These are phyloP conservation scores for Aspergillus fructus DNA, from an alignment of 2,329 filamentous ascomycete genomes.

Conservation along the genomic window DNA sequence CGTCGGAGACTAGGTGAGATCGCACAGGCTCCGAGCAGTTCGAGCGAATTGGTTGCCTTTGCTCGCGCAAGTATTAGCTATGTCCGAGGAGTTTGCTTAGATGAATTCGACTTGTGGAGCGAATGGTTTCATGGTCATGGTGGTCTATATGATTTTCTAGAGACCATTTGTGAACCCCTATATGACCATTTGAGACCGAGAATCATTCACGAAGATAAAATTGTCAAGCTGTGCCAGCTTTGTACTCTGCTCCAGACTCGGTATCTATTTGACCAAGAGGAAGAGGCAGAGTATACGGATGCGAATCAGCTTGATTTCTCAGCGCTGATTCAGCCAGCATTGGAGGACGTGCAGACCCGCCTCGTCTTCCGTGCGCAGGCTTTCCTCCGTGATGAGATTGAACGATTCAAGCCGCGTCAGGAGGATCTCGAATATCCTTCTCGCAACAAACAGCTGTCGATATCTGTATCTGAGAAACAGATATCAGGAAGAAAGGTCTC, in stretches of 20 bases:
- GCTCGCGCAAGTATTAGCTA: conserved; percentile 65
- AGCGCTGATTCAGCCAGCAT: conserved; percentile 59
- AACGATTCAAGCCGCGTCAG: conserved; percentile 63
- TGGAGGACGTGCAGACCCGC: conserved; percentile 67
- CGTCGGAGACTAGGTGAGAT: conserved; percentile 59
- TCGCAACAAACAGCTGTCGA: conserved; percentile 46
- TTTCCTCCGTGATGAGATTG: conserved; percentile 65
- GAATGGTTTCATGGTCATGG: conserved; percentile 66
- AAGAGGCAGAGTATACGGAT: conserved; percentile 51
- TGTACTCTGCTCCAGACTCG: conserved; percentile 65
- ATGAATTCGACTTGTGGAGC: conserved; percentile 67
- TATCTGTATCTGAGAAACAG: conserved; percentile 44
- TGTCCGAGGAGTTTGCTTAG: conserved; percentile 63
- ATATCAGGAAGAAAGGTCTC: conserved; percentile 56
- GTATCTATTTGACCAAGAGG: conserved; percentile 61
- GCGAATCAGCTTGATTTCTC: conserved; percentile 62
- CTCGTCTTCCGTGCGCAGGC: conserved; percentile 65
- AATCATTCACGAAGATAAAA: conserved; percentile 66
- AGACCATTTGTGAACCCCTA: conserved; percentile 65
- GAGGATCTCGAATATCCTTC: conserved; percentile 66
- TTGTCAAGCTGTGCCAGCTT: conserved; percentile 66
- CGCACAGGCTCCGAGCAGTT: conserved; percentile 59
- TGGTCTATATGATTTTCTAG: conserved; percentile 64
- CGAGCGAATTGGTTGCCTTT: conserved; percentile 64
- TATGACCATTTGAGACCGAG: conserved; percentile 65